phyloP scores from a whole-genome alignment of 108 stramenopile genomes.

The Tribonema minus region DNA sequence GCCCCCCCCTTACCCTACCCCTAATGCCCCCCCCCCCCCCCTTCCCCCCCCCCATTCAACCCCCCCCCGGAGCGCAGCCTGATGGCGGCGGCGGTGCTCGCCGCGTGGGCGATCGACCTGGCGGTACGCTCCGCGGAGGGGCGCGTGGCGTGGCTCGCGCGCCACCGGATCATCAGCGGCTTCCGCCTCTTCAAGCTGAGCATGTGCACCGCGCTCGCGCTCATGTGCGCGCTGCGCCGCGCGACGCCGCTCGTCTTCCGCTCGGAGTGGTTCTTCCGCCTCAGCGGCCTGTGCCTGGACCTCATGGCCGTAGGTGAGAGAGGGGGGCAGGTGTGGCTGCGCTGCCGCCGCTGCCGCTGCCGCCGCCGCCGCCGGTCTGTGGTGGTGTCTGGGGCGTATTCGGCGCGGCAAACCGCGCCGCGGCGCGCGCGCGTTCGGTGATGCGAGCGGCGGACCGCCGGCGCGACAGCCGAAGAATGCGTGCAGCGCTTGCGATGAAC shows the following conservation, averaged over 20 bases:
- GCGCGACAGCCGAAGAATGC: too few relatives aligned
- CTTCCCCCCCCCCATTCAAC: too few relatives aligned
- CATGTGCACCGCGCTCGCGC: slow-evolving; percentile 36
- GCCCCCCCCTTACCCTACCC: too few relatives aligned
- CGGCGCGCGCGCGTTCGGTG: too few relatives aligned
- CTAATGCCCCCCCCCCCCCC: background rate
- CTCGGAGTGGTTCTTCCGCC: slow-evolving; percentile 48
- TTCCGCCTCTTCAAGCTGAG: slow-evolving; percentile 46
- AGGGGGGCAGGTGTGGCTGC: too few relatives aligned
- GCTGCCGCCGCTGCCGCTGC: too few relatives aligned
- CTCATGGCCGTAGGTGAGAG: slow-evolving; percentile 24
- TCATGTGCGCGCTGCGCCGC: slow-evolving; percentile 35
- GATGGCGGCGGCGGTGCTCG: slow-evolving; percentile 10
- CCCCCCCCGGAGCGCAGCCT: too few relatives aligned
- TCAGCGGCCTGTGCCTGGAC: slow-evolving; percentile 45
- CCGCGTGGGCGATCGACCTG: slow-evolving; percentile 24
- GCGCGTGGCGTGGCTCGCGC: slow-evolving; percentile 4
- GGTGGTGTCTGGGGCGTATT: too few relatives aligned
- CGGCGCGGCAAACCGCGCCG: too few relatives aligned
- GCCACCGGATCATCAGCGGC: slow-evolving; percentile 33
- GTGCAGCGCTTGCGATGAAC: too few relatives aligned
- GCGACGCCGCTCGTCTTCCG: slow-evolving; percentile 12
- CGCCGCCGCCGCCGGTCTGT: too few relatives aligned
- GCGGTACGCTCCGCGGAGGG: slow-evolving; percentile 7
- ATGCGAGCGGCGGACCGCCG: too few relatives aligned